phyloP scores from a whole-genome alignment of 2,329 filamentous ascomycete species.

The Chrysoporthe deuterocubensis region DNA sequence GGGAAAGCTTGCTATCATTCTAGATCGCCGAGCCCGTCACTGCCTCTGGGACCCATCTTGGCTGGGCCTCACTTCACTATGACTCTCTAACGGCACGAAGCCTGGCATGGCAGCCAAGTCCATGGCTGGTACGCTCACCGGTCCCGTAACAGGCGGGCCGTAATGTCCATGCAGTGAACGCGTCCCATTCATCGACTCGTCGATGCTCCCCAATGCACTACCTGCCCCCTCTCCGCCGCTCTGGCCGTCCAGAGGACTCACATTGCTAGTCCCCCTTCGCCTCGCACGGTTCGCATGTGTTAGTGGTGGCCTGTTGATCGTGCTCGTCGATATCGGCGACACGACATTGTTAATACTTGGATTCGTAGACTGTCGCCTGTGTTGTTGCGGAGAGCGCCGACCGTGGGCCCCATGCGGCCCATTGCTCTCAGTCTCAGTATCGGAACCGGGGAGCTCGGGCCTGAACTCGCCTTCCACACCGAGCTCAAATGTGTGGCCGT shows the following conservation, averaged over 20 bases:
- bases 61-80: conserved; percentile 3
- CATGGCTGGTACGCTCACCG: conserved; percentile 28
- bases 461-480: conserved; percentile 39
- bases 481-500: conserved; percentile 42
- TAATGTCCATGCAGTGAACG: conserved; percentile 50
- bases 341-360: conserved; percentile 14
- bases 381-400: conserved; percentile 13
- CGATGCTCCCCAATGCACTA: conserved; percentile 41
- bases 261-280: conserved; percentile 36
- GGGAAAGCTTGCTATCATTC: background rate
- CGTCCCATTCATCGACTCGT: conserved; percentile 38
- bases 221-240: conserved; percentile 31
- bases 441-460: conserved; percentile 43
- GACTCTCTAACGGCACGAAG: conserved; percentile 11
- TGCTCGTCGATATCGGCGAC: conserved; percentile 17
- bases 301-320: conserved; percentile 8
- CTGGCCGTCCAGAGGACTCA: conserved; percentile 32
- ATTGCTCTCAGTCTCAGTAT: conserved; percentile 30
- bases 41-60: background rate
- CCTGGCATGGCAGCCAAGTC: conserved; percentile 27
- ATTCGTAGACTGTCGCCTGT: conserved; percentile 5
- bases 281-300: conserved; percentile 24
- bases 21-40: background rate
- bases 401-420: conserved; percentile 12
- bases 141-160: conserved; percentile 43